A percentile compares a stretch with the other conserved stretches of the same genome.
Evolutionary conservation across 768 basidiomycete species (phyloP).

Genomic region (Chalciporus sphaerocephalus): DNA sequence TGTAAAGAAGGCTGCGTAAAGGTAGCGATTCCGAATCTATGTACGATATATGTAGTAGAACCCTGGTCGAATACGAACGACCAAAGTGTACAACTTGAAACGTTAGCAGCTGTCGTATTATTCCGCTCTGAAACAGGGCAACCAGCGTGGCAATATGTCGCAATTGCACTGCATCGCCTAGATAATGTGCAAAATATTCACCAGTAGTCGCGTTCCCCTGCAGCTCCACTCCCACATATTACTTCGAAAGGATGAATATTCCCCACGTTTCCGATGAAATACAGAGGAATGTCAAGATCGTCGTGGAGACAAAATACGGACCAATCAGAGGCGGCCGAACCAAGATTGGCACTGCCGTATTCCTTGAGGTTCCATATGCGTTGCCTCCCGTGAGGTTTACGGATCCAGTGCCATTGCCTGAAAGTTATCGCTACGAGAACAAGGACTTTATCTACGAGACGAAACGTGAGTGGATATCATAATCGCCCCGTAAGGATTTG

Average conservation of each 20-base stretch:
- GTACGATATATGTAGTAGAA: constrained; percentile 4
- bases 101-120: no score
- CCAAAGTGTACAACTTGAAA: background rate
- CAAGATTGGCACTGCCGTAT: constrained; percentile 55
- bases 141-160: no score
- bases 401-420: constrained; percentile 55
- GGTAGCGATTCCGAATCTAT: background rate
- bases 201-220: no score
- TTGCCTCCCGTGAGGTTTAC: constrained; percentile 60
- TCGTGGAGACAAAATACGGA: constrained; percentile 53
- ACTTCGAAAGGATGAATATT: background rate
- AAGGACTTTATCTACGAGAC: constrained; percentile 61
- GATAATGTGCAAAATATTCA: no score
- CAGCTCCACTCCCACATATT: no score
- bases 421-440: constrained; percentile 49
- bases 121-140: no score
- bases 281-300: background rate
- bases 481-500: no score
- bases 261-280: constrained; percentile 14
- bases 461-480: constrained; percentile 45
- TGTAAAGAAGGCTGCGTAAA: constrained; percentile 5
- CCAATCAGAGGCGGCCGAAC: constrained; percentile 56
- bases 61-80: background rate
- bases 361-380: constrained; percentile 72
- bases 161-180: no score